Percentiles rank a stretch among this genome's conserved stretches.
phyloP scores from a whole-genome alignment of 2,329 filamentous ascomycete genomes.

The Escovopsis sp. region DNA sequence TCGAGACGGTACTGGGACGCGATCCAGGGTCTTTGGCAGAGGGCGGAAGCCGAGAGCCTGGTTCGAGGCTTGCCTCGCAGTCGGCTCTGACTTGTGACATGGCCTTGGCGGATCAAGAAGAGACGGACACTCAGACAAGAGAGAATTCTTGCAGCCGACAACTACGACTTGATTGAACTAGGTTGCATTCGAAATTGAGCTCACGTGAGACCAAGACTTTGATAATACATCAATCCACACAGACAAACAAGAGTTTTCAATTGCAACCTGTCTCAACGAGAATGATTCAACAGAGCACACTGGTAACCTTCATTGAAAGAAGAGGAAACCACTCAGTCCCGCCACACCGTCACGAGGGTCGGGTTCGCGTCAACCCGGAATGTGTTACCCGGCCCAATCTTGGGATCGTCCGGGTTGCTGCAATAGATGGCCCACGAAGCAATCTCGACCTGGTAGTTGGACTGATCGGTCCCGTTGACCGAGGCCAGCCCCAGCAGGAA shows the following conservation, averaged over 20 bases:
- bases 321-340: background rate
- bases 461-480: background rate
- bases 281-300: no score
- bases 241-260: no score
- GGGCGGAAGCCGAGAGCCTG: background rate
- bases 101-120: no score
- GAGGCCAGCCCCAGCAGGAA: constrained; percentile 1
- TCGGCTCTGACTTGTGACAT: background rate
- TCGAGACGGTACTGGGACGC: constrained; percentile 1
- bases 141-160: no score
- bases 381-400: background rate
- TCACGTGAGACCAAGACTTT: no score
- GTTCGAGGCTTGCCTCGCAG: background rate
- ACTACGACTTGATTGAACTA: no score
- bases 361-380: background rate
- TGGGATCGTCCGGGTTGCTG: background rate
- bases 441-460: background rate
- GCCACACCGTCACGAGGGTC: background rate
- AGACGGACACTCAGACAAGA: no score
- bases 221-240: no score
- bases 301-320: no score
- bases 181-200: no score
- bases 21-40: background rate
- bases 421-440: constrained; percentile 2
- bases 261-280: no score